phyloP scores from a whole-genome alignment of 305 asterid genomes.

The Fraxinus velutina region DNA sequence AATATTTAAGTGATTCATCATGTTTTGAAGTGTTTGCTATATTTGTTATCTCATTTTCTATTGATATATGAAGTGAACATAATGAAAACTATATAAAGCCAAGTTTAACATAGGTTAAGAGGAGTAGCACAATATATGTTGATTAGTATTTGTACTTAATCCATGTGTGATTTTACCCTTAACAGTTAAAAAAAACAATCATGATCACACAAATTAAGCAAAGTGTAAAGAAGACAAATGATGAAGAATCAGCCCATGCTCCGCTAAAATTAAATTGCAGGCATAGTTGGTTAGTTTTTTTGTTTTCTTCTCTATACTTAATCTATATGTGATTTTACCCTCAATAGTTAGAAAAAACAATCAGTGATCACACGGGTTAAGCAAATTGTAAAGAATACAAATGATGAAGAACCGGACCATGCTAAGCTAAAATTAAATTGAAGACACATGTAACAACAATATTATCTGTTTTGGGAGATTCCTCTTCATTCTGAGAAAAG shows the following conservation, averaged over 20 bases:
- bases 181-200: background rate
- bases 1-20: background rate
- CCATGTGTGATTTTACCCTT: background rate
- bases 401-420: background rate
- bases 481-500: background rate
- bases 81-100: background rate
- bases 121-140: background rate
- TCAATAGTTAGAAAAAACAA: background rate
- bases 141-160: background rate
- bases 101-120: background rate
- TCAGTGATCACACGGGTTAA: constrained; percentile 12
- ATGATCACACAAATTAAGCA: constrained; percentile 15
- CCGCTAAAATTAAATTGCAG: background rate
- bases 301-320: background rate
- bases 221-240: background rate
- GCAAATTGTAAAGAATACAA: constrained; percentile 1
- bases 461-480: background rate
- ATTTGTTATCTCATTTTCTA: background rate
- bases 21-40: background rate
- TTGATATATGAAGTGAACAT: background rate
- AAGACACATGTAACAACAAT: background rate
- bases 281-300: background rate
- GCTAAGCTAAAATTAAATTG: constrained; percentile 1
- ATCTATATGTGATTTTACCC: background rate
- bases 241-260: constrained; percentile 1